Evolutionary conservation across 306 rosid genomes (phyloP).

Genomic region (Vigna mungo): DNA sequence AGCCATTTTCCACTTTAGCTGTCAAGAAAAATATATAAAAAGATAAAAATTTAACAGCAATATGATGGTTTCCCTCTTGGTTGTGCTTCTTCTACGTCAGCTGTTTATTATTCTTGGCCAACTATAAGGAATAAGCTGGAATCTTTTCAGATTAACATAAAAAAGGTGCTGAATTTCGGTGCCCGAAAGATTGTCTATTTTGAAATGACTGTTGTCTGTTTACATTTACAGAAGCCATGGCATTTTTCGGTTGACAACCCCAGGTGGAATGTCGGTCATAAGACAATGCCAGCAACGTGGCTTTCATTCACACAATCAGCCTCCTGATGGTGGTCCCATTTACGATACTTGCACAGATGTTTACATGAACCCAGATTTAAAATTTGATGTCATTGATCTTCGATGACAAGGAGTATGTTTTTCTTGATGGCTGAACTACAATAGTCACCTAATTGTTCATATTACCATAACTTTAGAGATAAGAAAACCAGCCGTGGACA

Average conservation of each 20-base stretch:
- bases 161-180: neutral
- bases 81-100: constrained; percentile 19
- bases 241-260: constrained; percentile 89
- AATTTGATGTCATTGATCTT: constrained; percentile 94
- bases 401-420: constrained; percentile 52
- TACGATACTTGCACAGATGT: constrained; percentile 90
- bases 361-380: constrained; percentile 83
- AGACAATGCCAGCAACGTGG: constrained; percentile 93
- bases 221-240: constrained; percentile 78
- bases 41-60: neutral
- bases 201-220: constrained; percentile 31
- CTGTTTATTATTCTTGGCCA: constrained; percentile 19
- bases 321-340: constrained; percentile 94
- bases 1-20: neutral
- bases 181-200: constrained; percentile 8
- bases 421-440: constrained; percentile 1
- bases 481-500: constrained; percentile 10
- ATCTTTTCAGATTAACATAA: neutral
- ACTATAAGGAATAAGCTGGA: constrained; percentile 12
- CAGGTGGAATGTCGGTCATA: constrained; percentile 93
- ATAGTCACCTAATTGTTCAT: constrained; percentile 55
- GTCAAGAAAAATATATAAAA: neutral
- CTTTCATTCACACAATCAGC: constrained; percentile 82
- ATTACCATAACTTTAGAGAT: constrained; percentile 27
- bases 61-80: constrained; percentile 14